Evolutionary conservation across 495 filamentous ascomycete species (phyloP), one percentile per base, ranked within the genome.

Genomic region (Neurospora sublineolata): DNA sequence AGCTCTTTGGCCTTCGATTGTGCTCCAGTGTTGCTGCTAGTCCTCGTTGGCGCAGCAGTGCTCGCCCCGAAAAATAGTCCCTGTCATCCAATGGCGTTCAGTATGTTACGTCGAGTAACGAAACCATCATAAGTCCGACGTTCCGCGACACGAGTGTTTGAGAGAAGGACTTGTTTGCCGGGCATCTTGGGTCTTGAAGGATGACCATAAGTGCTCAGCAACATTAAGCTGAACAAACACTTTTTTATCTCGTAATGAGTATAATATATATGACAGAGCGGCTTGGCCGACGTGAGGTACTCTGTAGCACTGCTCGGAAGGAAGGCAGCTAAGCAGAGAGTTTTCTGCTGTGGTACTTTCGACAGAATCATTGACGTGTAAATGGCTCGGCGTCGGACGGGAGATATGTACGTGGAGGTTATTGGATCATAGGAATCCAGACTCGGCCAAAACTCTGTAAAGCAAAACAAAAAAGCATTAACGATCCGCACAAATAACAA

Each of bases 401-500:
- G 33, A 64, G 52, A 64, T n/a, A 68, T 14, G n/a, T 69, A 68
- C 20, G n/a, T 69, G 33, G 23, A 4, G 46, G 27, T 39, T 20
- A n/a, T 20, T 68, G 42, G 73, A 73, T 82, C 77, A 84, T 69
- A 84, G 76, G 79, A 84, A 84, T 41, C 82, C 82, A 69, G 82
- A 84, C 75, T 84, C 82, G 74, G 82, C 82, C 73, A 84, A 73
- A 46, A 84, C 82, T 76, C 82, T 84, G 70, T 71, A 71, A 41
- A n/a, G 46, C 18, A 23, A 68, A 33, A 42, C 37, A 44, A 58
- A 69, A 75, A 38, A 74, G 52, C 37, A 71, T 64, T 64, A 64
- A 33, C 23, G 14, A 64, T 33, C 23, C 12, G 27, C 52, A 8
- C 52, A 16, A 9, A 64, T 30, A 30, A 18, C 12, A 33, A 64